Conservation (phyloP, 2,329 filamentous ascomycete species). For the Epichloe bromicola region DNA sequence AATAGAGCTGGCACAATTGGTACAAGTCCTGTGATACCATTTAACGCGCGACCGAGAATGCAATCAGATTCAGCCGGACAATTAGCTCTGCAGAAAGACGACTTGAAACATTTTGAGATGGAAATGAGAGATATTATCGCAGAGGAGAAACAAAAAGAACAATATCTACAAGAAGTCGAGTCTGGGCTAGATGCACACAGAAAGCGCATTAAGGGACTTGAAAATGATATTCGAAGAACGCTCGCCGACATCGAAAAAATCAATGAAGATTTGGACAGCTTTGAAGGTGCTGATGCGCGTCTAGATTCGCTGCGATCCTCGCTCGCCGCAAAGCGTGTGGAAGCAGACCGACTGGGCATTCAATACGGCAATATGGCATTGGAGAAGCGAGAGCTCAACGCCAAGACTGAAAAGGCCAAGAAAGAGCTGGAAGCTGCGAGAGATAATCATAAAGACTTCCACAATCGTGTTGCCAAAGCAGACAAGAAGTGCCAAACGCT, state of each 20-base stretch:
- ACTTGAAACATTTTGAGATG: slow-evolving; percentile 37
- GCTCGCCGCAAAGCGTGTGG: slow-evolving; percentile 40
- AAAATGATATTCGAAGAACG: slow-evolving; percentile 42
- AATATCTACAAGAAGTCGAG: slow-evolving; percentile 34
- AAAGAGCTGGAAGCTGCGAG: slow-evolving; percentile 19
- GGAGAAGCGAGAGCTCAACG: slow-evolving; percentile 35
- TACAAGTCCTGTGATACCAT: slow-evolving; percentile 33
- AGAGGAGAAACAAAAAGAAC: slow-evolving; percentile 32
- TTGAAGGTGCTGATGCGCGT: slow-evolving; percentile 54
- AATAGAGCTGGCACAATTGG: slow-evolving; percentile 27
- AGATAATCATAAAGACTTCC: slow-evolving; percentile 26
- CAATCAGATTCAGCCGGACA: slow-evolving; percentile 61
- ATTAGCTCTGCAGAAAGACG: slow-evolving; percentile 38
- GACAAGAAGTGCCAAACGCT: slow-evolving; percentile 37
- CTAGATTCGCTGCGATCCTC: slow-evolving; percentile 45
- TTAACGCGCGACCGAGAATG: slow-evolving; percentile 53
- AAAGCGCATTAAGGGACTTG: slow-evolving; percentile 25
- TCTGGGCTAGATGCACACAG: slow-evolving; percentile 32
- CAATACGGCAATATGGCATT: slow-evolving; percentile 41
- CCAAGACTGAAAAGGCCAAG: slow-evolving; percentile 27
- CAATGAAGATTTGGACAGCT: slow-evolving; percentile 49
- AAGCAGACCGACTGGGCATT: slow-evolving; percentile 35
- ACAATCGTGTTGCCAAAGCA: slow-evolving; percentile 40
- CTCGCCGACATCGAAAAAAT: slow-evolving; percentile 41
- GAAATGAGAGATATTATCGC: slow-evolving; percentile 41